Evolutionary conservation across 140 eudicot species (phyloP).

Genomic region (Ambrosia hybrid): DNA sequence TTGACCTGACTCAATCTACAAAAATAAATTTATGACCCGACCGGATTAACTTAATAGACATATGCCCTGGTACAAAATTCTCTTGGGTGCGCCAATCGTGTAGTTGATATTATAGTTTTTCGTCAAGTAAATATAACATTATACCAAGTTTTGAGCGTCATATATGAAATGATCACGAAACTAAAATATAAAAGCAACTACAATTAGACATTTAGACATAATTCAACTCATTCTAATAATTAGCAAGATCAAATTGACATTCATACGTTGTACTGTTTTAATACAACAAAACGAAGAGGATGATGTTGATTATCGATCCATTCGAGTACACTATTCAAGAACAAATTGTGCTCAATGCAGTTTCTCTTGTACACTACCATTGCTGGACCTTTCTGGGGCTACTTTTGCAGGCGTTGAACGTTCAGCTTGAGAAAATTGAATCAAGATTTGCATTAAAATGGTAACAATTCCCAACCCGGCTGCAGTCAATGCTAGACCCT

Average conservation of each 20-base stretch:
- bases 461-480: constrained; percentile 54
- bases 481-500: constrained; percentile 58
- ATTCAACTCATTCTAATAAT: constrained; percentile 20
- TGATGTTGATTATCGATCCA: background rate
- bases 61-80: too few relatives aligned
- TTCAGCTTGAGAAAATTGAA: constrained; percentile 80
- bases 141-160: too few relatives aligned
- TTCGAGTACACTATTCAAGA: constrained; percentile 24
- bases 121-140: background rate
- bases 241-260: constrained; percentile 12
- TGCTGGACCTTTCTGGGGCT: constrained; percentile 43
- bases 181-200: background rate
- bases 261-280: constrained; percentile 15
- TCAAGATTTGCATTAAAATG: constrained; percentile 75
- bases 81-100: too few relatives aligned
- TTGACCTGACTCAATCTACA: too few relatives aligned
- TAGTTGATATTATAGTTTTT: too few relatives aligned
- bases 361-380: constrained; percentile 34
- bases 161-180: background rate
- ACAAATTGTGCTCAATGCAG: constrained; percentile 36
- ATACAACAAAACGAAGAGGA: constrained; percentile 10
- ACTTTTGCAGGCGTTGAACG: constrained; percentile 78
- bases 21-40: too few relatives aligned
- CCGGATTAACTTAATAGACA: too few relatives aligned
- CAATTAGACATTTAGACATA: background rate